phyloP scores from a whole-genome alignment of 805 yeast species.

The Candida railenensis region DNA sequence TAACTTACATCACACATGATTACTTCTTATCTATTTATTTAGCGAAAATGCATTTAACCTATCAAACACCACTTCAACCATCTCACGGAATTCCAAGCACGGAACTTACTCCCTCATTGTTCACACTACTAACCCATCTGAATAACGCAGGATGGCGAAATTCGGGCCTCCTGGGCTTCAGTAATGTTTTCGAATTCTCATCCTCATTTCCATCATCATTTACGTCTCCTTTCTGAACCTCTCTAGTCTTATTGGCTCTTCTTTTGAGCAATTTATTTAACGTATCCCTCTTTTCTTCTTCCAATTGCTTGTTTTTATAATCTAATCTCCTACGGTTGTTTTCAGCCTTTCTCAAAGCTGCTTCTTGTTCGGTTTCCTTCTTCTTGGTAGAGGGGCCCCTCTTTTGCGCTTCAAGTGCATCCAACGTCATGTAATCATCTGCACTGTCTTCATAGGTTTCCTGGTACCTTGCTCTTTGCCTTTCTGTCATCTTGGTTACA shows the following conservation, averaged over 20 bases:
- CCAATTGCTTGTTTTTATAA: conserved; percentile 74
- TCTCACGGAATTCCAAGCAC: conserved; percentile 6
- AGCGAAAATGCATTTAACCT: too few relatives aligned
- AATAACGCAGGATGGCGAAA: conserved; percentile 45
- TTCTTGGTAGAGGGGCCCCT: conserved; percentile 46
- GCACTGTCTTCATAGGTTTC: conserved; percentile 18
- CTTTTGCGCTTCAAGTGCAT: conserved; percentile 17
- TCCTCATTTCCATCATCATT: conserved; percentile 13
- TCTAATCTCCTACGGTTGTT: conserved; percentile 86
- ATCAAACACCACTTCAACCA: too few relatives aligned
- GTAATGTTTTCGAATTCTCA: conserved; percentile 13
- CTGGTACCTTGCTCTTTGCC: conserved; percentile 49
- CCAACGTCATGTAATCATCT: conserved; percentile 7
- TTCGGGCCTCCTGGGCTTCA: conserved; percentile 44
- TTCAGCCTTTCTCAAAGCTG: conserved; percentile 78
- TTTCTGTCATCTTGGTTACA: conserved; percentile 50
- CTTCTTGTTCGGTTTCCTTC: conserved; percentile 78
- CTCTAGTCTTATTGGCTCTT: conserved; percentile 73
- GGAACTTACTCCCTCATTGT: conserved; percentile 16
- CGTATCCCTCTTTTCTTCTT: conserved; percentile 92
- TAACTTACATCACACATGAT: too few relatives aligned
- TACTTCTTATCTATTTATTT: too few relatives aligned
- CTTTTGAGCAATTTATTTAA: conserved; percentile 81
- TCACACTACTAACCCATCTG: conserved; percentile 35
- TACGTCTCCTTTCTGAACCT: conserved; percentile 30